Conservation (phyloP, 2,329 filamentous ascomycete species). For the Colletotrichum lindemuthianum region DNA sequence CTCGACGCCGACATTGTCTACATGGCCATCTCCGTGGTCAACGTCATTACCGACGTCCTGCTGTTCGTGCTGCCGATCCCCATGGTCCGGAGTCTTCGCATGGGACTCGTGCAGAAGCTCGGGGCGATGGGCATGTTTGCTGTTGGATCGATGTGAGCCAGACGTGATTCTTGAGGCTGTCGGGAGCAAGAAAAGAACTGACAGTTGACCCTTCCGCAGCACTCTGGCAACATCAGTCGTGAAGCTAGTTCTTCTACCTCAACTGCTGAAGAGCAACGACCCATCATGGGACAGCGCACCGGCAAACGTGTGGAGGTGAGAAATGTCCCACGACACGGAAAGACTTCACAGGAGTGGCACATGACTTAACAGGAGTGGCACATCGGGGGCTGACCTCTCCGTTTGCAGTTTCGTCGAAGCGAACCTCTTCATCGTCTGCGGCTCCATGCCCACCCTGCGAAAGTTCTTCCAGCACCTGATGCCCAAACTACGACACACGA, state of each 20-base stretch:
- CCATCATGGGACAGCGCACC: constrained; percentile 32
- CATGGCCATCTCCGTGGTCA: constrained; percentile 57
- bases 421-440: constrained; percentile 54
- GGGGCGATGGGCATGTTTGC: constrained; percentile 55
- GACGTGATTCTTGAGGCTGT: not conserved
- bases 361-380: too few species aligned
- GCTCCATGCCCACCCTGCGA: constrained; percentile 51
- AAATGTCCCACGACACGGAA: fast-evolving
- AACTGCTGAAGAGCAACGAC: constrained; percentile 18
- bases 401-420: constrained; percentile 47
- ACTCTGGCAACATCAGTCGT: constrained; percentile 30
- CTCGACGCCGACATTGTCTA: constrained; percentile 58
- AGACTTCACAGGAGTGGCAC: too few species aligned
- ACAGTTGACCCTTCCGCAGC: not conserved
- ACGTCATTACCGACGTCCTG: constrained; percentile 59
- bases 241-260: constrained; percentile 21
- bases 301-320: constrained; percentile 34
- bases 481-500: constrained; percentile 43
- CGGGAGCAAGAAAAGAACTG: not conserved
- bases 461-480: constrained; percentile 52
- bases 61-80: constrained; percentile 58
- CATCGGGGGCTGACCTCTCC: too few species aligned
- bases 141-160: constrained; percentile 48
- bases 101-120: constrained; percentile 58
- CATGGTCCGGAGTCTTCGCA: constrained; percentile 54